Percentiles rank a stretch among this genome's conserved stretches.
These are phyloP conservation scores for Globisporangium recalcitrans DNA, from an alignment of 352 stramenopile species.

Conservation along the genomic window DNA sequence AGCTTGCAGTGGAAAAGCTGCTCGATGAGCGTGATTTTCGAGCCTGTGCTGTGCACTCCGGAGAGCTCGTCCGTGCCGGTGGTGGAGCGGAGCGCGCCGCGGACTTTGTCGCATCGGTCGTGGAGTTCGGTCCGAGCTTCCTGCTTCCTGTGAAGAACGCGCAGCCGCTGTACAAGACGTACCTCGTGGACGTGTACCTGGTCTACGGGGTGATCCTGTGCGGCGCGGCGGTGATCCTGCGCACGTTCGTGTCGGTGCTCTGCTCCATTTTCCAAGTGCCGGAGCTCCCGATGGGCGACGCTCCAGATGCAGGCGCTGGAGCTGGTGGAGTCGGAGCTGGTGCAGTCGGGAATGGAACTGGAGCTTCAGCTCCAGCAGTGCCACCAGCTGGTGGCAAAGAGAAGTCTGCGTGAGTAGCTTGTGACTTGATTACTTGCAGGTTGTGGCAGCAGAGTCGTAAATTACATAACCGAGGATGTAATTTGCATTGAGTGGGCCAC, in stretches of 20 bases:
- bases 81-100: conserved; percentile 47
- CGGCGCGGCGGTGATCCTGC: conserved; percentile 73
- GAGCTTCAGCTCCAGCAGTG: background rate
- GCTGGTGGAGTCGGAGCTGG: background rate
- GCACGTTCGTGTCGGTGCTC: conserved; percentile 66
- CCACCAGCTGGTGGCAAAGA: conserved; percentile 5
- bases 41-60: conserved; percentile 36
- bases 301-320: background rate
- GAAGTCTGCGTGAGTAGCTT: background rate
- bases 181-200: conserved; percentile 82
- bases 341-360: background rate
- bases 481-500: background rate
- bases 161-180: conserved; percentile 80
- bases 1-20: conserved; percentile 30
- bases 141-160: conserved; percentile 48
- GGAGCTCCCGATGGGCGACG: background rate
- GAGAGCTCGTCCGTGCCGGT: conserved; percentile 53
- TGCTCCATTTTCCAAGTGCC: conserved; percentile 57
- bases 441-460: background rate
- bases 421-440: background rate
- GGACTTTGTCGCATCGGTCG: conserved; percentile 51
- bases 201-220: conserved; percentile 83
- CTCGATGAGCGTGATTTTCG: conserved; percentile 34
- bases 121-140: conserved; percentile 45
- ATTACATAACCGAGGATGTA: background rate